Evolutionary conservation across 2,329 filamentous ascomycete species (phyloP), one percentile per base, ranked within the genome.

Genomic region (Xylariomycetidae sp.): DNA sequence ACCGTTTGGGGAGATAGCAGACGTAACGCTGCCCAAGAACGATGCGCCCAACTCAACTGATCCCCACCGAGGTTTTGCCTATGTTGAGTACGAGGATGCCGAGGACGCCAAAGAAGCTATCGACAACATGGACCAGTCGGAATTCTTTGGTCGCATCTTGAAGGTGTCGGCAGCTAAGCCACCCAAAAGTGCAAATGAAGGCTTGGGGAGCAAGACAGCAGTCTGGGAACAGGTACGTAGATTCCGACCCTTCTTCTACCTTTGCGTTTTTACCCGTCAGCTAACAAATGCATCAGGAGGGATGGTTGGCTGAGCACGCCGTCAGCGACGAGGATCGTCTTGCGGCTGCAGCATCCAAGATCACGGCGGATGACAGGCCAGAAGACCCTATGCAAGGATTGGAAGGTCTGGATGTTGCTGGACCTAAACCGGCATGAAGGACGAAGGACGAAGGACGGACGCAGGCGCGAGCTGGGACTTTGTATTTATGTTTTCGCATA

Each of bases 71-170:
- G 92, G 94, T 1, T 98, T 97, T 61, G 92, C 89, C 38, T 97
- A 98, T 58, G 86, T 98, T 31, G 92, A 98, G 56, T 98, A 86
- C 54, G 88, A 96, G 51, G 76, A 88, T 37, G 73, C 80, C 10
- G 77, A 82, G 37, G 92, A 98, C 62, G 90, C 89, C 17, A 82
- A 82, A 53, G 90, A 97, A 63, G 92, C 92, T 31, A 95, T 98
- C 59, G 88, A 97, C 70, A 98, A 98, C 58, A 97, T 98, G 90
- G 88, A 98, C 57, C 88, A 95, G 59, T 85, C 89, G 40, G 90
- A 97, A 64, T 76, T 98, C 28, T 97, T 90, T 57, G 94, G 92
- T 9, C 79, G 87, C 39, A 82, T 92, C 11, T 83, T 98, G 58
- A 95, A 89, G 59, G 90, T 97, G 32, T 89, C 88, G 27, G 77